These are phyloP conservation scores for Leccinum cinnamomeum DNA, from an alignment of 1,284 basidiomycete species.

Conservation along the genomic window DNA sequence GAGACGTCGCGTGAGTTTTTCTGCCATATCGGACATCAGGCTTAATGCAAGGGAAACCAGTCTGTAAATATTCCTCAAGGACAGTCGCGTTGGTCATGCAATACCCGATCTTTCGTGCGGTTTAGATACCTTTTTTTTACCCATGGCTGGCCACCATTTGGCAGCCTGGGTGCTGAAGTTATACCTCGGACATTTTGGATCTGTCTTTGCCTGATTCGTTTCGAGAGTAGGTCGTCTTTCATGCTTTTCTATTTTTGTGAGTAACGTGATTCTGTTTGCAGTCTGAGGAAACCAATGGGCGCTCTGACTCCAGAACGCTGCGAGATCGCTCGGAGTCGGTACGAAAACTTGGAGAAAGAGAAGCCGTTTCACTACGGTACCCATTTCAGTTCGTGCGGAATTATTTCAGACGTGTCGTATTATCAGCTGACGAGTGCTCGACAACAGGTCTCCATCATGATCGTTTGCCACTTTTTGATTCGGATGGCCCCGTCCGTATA, in stretches of 20 bases:
- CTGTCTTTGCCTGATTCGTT: conserved; percentile 65
- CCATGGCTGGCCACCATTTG: background rate
- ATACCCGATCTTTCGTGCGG: conserved; percentile 90
- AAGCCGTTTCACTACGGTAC: conserved; percentile 93
- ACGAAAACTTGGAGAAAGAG: conserved; percentile 75
- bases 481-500: conserved; percentile 79
- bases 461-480: conserved; percentile 94
- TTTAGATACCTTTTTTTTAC: background rate
- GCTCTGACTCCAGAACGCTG: conserved; percentile 75
- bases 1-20: conserved; percentile 77
- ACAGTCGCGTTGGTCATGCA: conserved; percentile 85
- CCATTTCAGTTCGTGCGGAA: conserved; percentile 77
- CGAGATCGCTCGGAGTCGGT: conserved; percentile 75
- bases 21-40: background rate
- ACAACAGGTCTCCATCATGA: conserved; percentile 66
- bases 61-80: conserved; percentile 86
- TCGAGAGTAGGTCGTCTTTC: conserved; percentile 61
- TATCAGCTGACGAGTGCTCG: background rate
- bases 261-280: conserved; percentile 28
- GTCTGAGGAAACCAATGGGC: conserved; percentile 88
- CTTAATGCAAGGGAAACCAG: conserved; percentile 37
- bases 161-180: conserved; percentile 84
- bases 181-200: conserved; percentile 74
- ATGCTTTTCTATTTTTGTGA: conserved; percentile 10
- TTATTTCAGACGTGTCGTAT: background rate